These are phyloP conservation scores for Rhytidiadelphus loreus DNA, from an alignment of 225 moss, liverwort and hornwort species.

Conservation along the genomic window DNA sequence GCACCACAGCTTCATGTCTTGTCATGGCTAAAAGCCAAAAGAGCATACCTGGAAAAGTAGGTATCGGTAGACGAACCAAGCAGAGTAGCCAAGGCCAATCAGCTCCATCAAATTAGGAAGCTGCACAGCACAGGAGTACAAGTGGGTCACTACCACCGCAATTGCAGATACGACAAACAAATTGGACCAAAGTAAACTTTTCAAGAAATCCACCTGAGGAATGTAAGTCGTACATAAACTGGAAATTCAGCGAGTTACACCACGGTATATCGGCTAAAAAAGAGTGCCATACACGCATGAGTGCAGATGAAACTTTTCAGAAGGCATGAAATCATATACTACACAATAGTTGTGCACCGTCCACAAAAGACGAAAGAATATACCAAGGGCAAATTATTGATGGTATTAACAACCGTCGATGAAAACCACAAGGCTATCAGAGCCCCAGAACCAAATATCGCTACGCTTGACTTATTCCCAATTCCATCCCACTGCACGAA, in stretches of 20 bases:
- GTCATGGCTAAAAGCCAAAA: neutral
- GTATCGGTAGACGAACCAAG: slow-evolving; percentile 84
- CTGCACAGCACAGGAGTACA: slow-evolving; percentile 9
- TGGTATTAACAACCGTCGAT: slow-evolving; percentile 67
- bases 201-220: neutral
- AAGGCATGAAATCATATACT: neutral
- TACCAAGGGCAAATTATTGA: slow-evolving; percentile 79
- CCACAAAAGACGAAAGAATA: slow-evolving; percentile 1
- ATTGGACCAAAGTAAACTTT: neutral
- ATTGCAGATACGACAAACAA: neutral
- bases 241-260: neutral
- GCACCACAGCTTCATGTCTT: neutral
- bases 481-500: slow-evolving; percentile 54
- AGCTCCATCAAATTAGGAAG: slow-evolving; percentile 79
- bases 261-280: neutral
- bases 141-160: neutral
- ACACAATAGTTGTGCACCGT: neutral
- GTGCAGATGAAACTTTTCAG: neutral
- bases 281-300: neutral
- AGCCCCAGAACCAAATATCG: slow-evolving; percentile 66
- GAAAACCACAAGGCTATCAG: slow-evolving; percentile 75
- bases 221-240: neutral
- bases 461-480: slow-evolving; percentile 65
- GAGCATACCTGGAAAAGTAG: slow-evolving; percentile 58
- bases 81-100: slow-evolving; percentile 75